Conservation (phyloP, 169 alveolate species). For the Plasmodium falciparum region DNA sequence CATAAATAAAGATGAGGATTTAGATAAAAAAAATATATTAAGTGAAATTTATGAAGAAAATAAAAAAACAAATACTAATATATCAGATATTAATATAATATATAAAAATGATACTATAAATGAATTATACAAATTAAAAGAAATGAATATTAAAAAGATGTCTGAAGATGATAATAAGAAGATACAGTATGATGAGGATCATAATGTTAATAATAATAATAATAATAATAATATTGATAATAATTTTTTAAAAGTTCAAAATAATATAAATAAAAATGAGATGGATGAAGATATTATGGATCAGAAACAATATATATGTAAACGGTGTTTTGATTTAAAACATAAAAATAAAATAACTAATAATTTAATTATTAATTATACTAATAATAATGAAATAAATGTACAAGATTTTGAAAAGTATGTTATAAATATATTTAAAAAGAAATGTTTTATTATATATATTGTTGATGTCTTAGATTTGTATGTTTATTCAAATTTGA, state of each 20-base stretch:
- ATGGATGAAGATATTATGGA: not conserved
- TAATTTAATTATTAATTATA: slow-evolving; percentile 55
- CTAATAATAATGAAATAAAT: slow-evolving; percentile 69
- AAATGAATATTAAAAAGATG: not conserved
- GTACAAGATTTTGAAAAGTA: slow-evolving; percentile 76
- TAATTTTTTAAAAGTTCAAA: not conserved
- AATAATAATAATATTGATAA: not conserved
- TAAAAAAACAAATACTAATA: not conserved
- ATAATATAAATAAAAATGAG: too few relatives aligned
- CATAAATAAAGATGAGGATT: slow-evolving; percentile 26
- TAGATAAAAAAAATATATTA: slow-evolving; percentile 27
- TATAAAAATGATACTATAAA: not conserved
- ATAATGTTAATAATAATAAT: not conserved
- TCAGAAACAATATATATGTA: slow-evolving; percentile 38
- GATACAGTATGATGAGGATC: not conserved
- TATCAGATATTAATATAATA: not conserved
- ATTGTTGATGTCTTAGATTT: slow-evolving; percentile 73
- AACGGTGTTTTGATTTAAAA: slow-evolving; percentile 66
- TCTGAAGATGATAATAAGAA: not conserved
- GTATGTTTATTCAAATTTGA: slow-evolving; percentile 68
- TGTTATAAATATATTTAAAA: slow-evolving; percentile 74
- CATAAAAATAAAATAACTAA: slow-evolving; percentile 55
- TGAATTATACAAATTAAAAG: not conserved
- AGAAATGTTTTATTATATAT: slow-evolving; percentile 68
- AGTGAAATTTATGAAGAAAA: slow-evolving; percentile 35